A percentile compares a stretch with the other conserved stretches of the same genome.
Evolutionary conservation across 306 rosid genomes (phyloP).

Genomic region (Cucumis sativus): DNA sequence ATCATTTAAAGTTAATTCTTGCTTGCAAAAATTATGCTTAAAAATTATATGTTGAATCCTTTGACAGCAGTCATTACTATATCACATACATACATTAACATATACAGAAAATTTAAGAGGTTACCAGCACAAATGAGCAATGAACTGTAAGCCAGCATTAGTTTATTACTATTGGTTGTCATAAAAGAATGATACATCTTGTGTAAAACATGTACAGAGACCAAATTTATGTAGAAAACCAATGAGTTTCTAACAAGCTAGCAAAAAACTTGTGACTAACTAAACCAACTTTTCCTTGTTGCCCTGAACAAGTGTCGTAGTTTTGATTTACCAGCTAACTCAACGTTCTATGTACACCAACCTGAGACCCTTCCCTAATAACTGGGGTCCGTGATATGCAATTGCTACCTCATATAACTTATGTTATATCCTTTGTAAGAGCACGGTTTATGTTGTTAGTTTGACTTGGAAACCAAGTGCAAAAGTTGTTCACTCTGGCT

Average conservation of each 20-base stretch:
- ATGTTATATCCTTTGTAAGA: background rate
- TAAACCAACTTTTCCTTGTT: background rate
- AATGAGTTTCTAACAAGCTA: background rate
- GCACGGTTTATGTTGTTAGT: background rate
- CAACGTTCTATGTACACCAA: conserved; percentile 10
- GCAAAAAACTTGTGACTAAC: background rate
- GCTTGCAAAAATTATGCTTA: background rate
- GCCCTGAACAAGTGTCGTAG: background rate
- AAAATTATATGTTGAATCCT: background rate
- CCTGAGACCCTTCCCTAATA: conserved; percentile 6
- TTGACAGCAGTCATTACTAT: background rate
- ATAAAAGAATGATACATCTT: conserved; percentile 5
- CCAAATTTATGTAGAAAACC: background rate
- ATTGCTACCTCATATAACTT: background rate
- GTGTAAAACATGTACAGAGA: conserved; percentile 3
- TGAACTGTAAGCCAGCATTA: background rate
- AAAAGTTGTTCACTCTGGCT: conserved; percentile 25
- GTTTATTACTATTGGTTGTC: background rate
- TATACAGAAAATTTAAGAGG: background rate
- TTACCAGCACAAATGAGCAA: background rate
- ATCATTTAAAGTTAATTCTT: background rate
- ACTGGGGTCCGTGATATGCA: background rate
- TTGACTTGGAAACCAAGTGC: background rate
- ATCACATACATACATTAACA: background rate
- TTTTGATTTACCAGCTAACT: conserved; percentile 2